Percentiles rank a stretch among this genome's conserved stretches.
Evolutionary conservation across 1,139 yeast genomes (phyloP).

Genomic region (Pichia sp.): DNA sequence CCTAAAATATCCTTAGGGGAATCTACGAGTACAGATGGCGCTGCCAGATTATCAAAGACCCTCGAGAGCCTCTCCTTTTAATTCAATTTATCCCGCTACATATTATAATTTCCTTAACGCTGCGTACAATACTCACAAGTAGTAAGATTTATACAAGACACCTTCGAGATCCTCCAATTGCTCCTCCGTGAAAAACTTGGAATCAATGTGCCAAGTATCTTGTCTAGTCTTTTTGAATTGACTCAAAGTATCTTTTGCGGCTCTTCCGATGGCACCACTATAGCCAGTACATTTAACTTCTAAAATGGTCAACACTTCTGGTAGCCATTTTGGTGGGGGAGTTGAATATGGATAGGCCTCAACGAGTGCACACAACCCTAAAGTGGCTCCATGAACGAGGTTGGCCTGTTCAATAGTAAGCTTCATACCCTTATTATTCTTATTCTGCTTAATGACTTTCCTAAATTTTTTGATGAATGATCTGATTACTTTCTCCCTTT

Average conservation of each 20-base stretch:
- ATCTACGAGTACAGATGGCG: conserved; percentile 42
- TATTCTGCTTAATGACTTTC: conserved; percentile 29
- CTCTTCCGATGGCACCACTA: conserved; percentile 73
- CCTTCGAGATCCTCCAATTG: conserved; percentile 93
- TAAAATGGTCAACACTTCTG: conserved; percentile 59
- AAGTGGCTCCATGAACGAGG: conserved; percentile 73
- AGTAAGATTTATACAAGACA: conserved; percentile 88
- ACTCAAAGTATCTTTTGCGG: conserved; percentile 78
- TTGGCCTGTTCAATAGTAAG: conserved; percentile 33
- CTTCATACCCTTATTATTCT: conserved; percentile 21
- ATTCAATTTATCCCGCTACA: background rate
- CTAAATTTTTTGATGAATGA: conserved; percentile 35
- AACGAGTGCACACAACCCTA: conserved; percentile 84
- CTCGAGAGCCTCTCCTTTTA: conserved; percentile 60
- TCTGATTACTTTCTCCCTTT: conserved; percentile 35
- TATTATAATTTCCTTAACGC: background rate
- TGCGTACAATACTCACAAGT: conserved; percentile 41
- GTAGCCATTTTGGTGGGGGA: conserved; percentile 92
- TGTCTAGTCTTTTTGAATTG: conserved; percentile 88
- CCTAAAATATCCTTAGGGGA: conserved; percentile 39
- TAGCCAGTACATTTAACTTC: conserved; percentile 65
- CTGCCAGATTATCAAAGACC: conserved; percentile 60
- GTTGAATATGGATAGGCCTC: conserved; percentile 87
- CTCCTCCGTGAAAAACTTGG: conserved; percentile 63
- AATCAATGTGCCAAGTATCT: conserved; percentile 95